Evolutionary conservation across 2,329 filamentous ascomycete species (phyloP), one percentile per base, ranked within the genome.

Genomic region (Pochonia chlamydosporia): DNA sequence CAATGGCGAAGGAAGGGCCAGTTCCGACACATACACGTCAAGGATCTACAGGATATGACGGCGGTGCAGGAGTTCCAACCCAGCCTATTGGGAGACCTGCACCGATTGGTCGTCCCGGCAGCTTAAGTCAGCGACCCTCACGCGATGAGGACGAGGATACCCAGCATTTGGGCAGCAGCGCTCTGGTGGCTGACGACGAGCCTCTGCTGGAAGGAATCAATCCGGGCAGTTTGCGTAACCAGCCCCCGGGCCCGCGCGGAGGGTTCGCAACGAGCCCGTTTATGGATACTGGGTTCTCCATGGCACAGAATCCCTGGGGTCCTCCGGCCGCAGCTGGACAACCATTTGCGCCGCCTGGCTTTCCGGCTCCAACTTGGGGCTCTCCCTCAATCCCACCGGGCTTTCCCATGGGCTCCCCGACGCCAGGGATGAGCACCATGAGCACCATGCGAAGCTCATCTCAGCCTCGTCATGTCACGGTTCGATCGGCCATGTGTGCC

Each of bases 141-240:
- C 58, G 57, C 41, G 73, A 75, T 23, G 68, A 72, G 47, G 71
- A 89, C 18, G 89, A 92, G 47, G 81, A 88, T 46, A 85, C 83
- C 52, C 80, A 85, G 51, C 90, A 93, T 57, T 75, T 99, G 23
- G 93, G 93, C 11, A 97, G 92, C 65, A 91, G 89, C 57, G 93
- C 91, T 11, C 73, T 99, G 11, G 73, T 97, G 40, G 85, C 85
- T 51, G 90, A 95, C 60, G 88, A 73, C 67, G 85, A 73, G 61
- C 78, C 67, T 52, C 70, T 73, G 28, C 63, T 65, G 5, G 46
- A 55, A 18, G 65, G 67, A 10, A 47, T 61, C 21, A 59, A 59
- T 40, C 47, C 54, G 1, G 56, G 60, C 20, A 63, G 66, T 56
- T 41, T 70, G 55, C 63, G 74, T 44, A 78, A 73, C 41, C 75